phyloP scores from a whole-genome alignment of 768 basidiomycete species.

The Multifurca ochricompacta region DNA sequence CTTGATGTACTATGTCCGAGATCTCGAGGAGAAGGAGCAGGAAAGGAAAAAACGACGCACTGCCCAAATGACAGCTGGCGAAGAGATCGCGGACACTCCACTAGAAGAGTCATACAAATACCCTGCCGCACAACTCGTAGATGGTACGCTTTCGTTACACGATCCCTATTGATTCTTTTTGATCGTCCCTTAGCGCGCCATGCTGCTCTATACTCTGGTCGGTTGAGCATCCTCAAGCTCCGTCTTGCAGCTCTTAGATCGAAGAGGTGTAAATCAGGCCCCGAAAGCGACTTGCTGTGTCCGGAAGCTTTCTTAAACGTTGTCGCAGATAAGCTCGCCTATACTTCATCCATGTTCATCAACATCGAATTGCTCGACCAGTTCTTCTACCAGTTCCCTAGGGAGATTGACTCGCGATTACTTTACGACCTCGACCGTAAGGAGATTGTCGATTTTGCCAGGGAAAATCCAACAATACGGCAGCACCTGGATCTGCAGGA shows the following conservation, averaged over 20 bases:
- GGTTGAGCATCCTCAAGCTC: constrained; percentile 75
- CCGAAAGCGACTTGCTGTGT: constrained; percentile 83
- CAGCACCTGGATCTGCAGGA: constrained; percentile 91
- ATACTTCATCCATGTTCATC: constrained; percentile 97
- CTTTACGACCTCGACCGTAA: constrained; percentile 88
- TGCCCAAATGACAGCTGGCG: constrained; percentile 30
- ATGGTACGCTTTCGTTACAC: constrained; percentile 50
- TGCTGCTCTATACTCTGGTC: constrained; percentile 81
- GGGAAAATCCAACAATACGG: constrained; percentile 87
- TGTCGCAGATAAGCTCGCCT: constrained; percentile 93
- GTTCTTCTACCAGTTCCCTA: constrained; percentile 99
- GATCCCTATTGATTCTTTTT: neutral
- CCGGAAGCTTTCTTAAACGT: constrained; percentile 96
- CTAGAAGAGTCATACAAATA: constrained; percentile 68
- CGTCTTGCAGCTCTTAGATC: constrained; percentile 82
- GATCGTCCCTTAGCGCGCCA: constrained; percentile 60
- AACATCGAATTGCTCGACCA: constrained; percentile 97
- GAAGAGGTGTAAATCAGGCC: constrained; percentile 80
- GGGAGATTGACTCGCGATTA: constrained; percentile 91
- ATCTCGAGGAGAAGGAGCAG: constrained; percentile 68
- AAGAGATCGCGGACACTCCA: constrained; percentile 31
- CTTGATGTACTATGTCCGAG: constrained; percentile 74
- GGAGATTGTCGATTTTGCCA: constrained; percentile 86
- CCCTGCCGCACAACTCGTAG: constrained; percentile 83
- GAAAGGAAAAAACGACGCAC: constrained; percentile 50